phyloP scores from a whole-genome alignment of 495 filamentous ascomycete genomes.

The Schizothecium vesticola region DNA sequence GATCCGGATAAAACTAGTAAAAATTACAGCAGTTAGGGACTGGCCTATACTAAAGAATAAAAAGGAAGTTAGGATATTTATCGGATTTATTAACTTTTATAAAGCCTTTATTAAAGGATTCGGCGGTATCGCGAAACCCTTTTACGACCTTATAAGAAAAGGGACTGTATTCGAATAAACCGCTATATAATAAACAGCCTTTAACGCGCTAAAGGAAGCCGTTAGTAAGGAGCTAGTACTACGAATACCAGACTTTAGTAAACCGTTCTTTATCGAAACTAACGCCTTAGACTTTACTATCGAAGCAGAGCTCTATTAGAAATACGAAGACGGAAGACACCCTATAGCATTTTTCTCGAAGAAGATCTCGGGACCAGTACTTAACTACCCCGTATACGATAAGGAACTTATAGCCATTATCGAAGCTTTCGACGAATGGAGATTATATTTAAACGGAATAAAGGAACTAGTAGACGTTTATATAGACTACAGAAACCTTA shows the following conservation, averaged over 20 bases:
- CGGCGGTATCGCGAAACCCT: too few relatives aligned
- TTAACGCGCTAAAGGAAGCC: not conserved
- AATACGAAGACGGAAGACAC: not conserved
- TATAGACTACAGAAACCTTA: not conserved
- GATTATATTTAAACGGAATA: slow-evolving; percentile 2
- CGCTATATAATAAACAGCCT: not conserved
- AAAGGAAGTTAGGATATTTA: too few relatives aligned
- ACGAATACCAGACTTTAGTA: not conserved
- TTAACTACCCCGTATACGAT: not conserved
- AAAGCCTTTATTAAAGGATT: too few relatives aligned
- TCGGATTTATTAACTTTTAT: too few relatives aligned
- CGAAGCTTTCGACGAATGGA: not conserved
- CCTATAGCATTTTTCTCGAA: not conserved
- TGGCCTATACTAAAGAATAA: too few relatives aligned
- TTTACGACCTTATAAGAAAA: not conserved
- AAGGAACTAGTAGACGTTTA: not conserved
- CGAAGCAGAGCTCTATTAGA: too few relatives aligned
- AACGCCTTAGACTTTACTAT: too few relatives aligned
- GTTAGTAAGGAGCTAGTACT: too few relatives aligned
- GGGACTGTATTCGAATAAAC: not conserved
- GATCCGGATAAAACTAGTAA: not conserved
- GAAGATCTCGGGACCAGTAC: not conserved
- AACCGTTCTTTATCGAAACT: too few relatives aligned
- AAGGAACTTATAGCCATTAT: slow-evolving; percentile 4
- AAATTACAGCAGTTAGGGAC: slow-evolving; percentile 3